Conservation (phyloP, 1,139 yeast genomes). For the Pichia sp. region DNA sequence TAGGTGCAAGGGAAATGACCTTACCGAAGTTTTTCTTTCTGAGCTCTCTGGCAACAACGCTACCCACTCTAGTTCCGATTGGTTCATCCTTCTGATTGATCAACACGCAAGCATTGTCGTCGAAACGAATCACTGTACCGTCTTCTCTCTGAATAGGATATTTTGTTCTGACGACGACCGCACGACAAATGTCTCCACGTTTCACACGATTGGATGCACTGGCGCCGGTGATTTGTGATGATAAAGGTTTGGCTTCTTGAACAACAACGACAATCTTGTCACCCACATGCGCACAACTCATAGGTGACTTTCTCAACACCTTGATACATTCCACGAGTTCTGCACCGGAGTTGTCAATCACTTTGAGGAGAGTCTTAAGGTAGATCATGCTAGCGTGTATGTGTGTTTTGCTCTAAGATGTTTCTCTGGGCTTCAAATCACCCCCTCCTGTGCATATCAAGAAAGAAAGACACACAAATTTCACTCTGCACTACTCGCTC, state of each 20-base stretch:
- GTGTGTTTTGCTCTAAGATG: background rate
- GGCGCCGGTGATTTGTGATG: conserved; percentile 52
- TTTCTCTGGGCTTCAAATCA: background rate
- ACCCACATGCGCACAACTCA: conserved; percentile 76
- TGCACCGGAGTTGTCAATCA: conserved; percentile 91
- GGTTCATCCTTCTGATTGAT: conserved; percentile 88
- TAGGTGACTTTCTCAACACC: conserved; percentile 84
- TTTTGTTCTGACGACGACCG: conserved; percentile 89
- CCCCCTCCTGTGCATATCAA: too few species aligned
- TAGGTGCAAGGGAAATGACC: conserved; percentile 86
- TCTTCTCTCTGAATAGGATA: conserved; percentile 81
- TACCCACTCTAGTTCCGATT: conserved; percentile 86
- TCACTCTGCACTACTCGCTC: too few species aligned
- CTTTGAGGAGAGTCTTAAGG: conserved; percentile 81
- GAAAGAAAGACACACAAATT: too few species aligned
- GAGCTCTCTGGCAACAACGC: conserved; percentile 89
- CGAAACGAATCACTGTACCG: conserved; percentile 82
- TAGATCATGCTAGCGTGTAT: conserved; percentile 71
- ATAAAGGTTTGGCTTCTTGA: conserved; percentile 77
- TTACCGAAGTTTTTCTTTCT: conserved; percentile 80
- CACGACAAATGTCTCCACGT: conserved; percentile 94
- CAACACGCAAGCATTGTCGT: conserved; percentile 95
- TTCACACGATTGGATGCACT: conserved; percentile 77
- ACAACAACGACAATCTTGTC: conserved; percentile 94
- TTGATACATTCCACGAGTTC: conserved; percentile 93